Base-by-base conservation (phyloP, 768 basidiomycete genomes). In the Tylopilus rubrobrunneus region DNA sequence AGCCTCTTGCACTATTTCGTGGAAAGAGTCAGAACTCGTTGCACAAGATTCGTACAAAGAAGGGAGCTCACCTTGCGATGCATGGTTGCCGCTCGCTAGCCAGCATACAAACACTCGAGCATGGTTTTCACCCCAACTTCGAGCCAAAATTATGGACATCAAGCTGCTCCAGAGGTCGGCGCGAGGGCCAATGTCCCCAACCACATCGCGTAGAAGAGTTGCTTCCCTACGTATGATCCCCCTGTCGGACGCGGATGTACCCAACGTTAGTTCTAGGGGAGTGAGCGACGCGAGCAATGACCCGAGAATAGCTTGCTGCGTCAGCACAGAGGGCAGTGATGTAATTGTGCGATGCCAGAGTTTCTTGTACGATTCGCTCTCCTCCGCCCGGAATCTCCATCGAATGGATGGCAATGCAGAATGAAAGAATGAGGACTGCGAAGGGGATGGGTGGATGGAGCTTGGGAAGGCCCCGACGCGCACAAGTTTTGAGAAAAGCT, bases 391-490 rank as follows among this genome's bases (percentile, higher is more conserved):
- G 10, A 82, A 59, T 23, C 74, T 73, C 21, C 52, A 42, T 28
- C 78, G 80, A 42, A 90, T 79, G 12, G 65, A 69, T 7, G 80
- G 74, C 31, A 85, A 67, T 4, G 72, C 74, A 3, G 75, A 65
- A 27, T 70, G 66, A 68, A 89, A 91, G 72, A 92, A 92, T 1
- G 86, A 90, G 7, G 84, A 76, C 52, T 86, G 86, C 0, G 82
- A 82, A n/a, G 76, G 78, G 3, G 79, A 68, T 7, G 69, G 67
- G 7, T 82, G 80, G 4, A 70, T 71, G 10, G 73, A 69, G 1
- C 76, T 57, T 14, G 86, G 86, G 60, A 90, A 87, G 17, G 84
- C 67, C 10, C 89, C 85, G 39, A 85, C 65, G 51, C 83, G 84
- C 23, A 84, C 82, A 25, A 91, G 78, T 71, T 87, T 89, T 25